Evolutionary conservation across 2,329 filamentous ascomycete genomes (phyloP).

Genomic region (Alternaria atra): DNA sequence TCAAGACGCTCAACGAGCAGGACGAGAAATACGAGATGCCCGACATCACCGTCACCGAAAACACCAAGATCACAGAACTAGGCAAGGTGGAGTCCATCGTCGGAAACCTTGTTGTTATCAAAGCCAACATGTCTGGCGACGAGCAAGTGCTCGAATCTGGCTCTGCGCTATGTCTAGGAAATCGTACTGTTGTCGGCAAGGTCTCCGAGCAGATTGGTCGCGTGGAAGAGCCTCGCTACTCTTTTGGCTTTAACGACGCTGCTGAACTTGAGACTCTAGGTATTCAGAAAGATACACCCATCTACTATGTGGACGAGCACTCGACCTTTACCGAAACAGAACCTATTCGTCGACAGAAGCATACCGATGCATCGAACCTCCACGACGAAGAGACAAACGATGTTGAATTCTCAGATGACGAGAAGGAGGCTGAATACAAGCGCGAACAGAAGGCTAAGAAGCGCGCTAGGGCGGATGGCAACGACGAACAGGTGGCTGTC

Average conservation of each 20-base stretch:
- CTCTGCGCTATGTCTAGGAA: constrained; percentile 80
- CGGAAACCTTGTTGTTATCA: constrained; percentile 80
- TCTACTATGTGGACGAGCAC: constrained; percentile 83
- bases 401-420: constrained; percentile 95
- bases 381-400: constrained; percentile 95
- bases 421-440: constrained; percentile 85
- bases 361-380: constrained; percentile 92
- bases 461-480: constrained; percentile 51
- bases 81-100: constrained; percentile 80
- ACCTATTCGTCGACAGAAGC: constrained; percentile 79
- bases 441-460: constrained; percentile 66
- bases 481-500: constrained; percentile 29
- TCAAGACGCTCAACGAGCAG: constrained; percentile 86
- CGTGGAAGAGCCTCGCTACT: constrained; percentile 87
- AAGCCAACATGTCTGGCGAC: constrained; percentile 79
- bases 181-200: constrained; percentile 79
- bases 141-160: constrained; percentile 85
- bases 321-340: constrained; percentile 89
- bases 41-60: constrained; percentile 76
- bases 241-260: constrained; percentile 75
- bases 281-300: constrained; percentile 71
- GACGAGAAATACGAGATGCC: constrained; percentile 67
- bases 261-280: constrained; percentile 73
- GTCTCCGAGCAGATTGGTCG: constrained; percentile 87
- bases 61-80: constrained; percentile 79